Evolutionary conservation across 1,284 basidiomycete genomes (phyloP).

Genomic region (Trametes sp.): DNA sequence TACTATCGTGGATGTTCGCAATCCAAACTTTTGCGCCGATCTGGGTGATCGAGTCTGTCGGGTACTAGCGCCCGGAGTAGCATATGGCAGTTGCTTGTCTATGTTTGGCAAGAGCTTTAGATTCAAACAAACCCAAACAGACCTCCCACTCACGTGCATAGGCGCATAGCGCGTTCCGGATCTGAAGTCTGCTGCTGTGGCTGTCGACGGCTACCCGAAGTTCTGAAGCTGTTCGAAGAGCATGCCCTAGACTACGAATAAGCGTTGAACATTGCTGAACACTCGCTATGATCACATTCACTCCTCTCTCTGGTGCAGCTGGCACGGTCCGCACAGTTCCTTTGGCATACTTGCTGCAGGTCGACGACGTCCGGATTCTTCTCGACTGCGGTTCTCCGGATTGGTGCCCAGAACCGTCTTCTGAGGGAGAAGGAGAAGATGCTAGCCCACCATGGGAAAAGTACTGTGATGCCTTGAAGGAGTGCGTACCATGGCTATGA

Average conservation of each 20-base stretch:
- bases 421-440: conserved; percentile 47
- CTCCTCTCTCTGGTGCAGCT: conserved; percentile 87
- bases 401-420: conserved; percentile 73
- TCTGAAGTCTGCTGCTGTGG: background rate
- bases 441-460: conserved; percentile 57
- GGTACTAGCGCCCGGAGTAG: too few species aligned
- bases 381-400: conserved; percentile 94
- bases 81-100: background rate
- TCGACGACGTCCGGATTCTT: conserved; percentile 94
- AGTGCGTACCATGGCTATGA: conserved; percentile 54
- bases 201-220: too few species aligned
- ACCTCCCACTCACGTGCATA: background rate
- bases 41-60: too few species aligned
- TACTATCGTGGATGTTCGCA: background rate
- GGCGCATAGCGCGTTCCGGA: background rate
- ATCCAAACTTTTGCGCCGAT: too few species aligned
- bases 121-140: conserved; percentile 4
- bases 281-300: conserved; percentile 87
- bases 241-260: conserved; percentile 10
- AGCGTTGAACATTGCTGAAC: background rate
- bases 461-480: conserved; percentile 71
- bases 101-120: conserved; percentile 10
- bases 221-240: too few species aligned
- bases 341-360: conserved; percentile 87
- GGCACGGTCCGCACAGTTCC: conserved; percentile 70